Conservation (phyloP, 2,329 filamentous ascomycete genomes). For the Juglanconis juglandina region DNA sequence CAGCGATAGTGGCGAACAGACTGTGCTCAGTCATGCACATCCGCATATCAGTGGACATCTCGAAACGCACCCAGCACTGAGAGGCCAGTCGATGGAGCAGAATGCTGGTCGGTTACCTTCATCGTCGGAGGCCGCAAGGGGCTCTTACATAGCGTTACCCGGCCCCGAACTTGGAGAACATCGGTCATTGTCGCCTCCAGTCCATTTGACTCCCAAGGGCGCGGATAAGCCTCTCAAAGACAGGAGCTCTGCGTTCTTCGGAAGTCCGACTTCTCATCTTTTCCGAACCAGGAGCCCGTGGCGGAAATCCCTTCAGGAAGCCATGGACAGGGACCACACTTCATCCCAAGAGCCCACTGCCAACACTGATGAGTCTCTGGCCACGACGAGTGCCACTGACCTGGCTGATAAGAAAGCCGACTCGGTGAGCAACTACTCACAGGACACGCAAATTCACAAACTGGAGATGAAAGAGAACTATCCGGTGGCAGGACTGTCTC, state of each 20-base stretch:
- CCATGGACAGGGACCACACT: slow-evolving; percentile 32
- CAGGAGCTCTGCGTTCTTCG: slow-evolving; percentile 49
- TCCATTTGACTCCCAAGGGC: slow-evolving; percentile 1
- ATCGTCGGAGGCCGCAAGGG: not conserved
- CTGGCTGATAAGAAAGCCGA: slow-evolving; percentile 35
- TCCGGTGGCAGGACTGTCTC: not conserved
- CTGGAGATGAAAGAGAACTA: slow-evolving; percentile 7
- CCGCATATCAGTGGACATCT: not conserved
- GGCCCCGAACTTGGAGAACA: not conserved
- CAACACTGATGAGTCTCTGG: slow-evolving; percentile 4
- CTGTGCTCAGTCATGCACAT: not conserved
- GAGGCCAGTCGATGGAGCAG: not conserved
- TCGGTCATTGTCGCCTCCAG: slow-evolving; percentile 1
- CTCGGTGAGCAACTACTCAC: slow-evolving; percentile 50
- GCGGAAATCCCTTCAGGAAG: slow-evolving; percentile 47
- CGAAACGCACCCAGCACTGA: not conserved
- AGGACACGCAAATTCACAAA: slow-evolving; percentile 24
- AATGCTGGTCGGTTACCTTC: not conserved
- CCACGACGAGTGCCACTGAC: slow-evolving; percentile 30
- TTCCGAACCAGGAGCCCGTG: slow-evolving; percentile 56
- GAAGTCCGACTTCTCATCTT: slow-evolving; percentile 47
- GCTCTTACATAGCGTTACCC: not conserved
- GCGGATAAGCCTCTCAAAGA: slow-evolving; percentile 19
- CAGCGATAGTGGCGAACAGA: not conserved
- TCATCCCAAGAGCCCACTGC: not conserved